A percentile compares a stretch with the other conserved stretches of the same genome.
These are phyloP conservation scores for Helotiales sp. DNA, from an alignment of 2,329 filamentous ascomycete genomes.

Conservation along the genomic window DNA sequence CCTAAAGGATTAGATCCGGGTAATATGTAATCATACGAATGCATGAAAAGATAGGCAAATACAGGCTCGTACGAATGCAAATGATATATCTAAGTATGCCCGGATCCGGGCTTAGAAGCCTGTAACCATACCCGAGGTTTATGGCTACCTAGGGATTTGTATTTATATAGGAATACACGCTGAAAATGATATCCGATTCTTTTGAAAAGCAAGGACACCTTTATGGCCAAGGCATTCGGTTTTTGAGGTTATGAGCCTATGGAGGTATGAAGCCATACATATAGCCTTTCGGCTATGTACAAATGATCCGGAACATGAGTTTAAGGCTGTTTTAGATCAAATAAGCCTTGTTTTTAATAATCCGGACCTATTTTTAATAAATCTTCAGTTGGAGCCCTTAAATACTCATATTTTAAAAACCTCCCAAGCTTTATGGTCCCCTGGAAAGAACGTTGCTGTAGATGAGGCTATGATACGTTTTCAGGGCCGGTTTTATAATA, in stretches of 20 bases:
- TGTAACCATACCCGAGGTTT: neutral
- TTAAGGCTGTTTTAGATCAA: neutral
- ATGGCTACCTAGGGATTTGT: neutral
- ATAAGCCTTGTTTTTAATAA: neutral
- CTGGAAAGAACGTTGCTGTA: too few relatives aligned
- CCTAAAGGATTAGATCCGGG: neutral
- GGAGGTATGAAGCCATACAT: neutral
- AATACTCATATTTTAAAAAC: neutral
- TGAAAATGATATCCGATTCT: neutral
- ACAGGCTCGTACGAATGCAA: neutral
- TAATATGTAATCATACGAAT: neutral
- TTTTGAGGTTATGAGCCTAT: neutral
- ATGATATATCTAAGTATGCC: neutral
- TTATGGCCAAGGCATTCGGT: neutral
- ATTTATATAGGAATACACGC: neutral
- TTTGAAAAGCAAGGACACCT: neutral
- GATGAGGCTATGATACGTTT: too few relatives aligned
- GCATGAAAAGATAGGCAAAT: neutral
- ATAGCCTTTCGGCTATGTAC: neutral
- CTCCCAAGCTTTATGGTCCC: too few relatives aligned
- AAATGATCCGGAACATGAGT: neutral
- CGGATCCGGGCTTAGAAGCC: neutral
- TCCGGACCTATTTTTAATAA: neutral
- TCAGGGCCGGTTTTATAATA: too few relatives aligned
- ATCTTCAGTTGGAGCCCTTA: neutral